Evolutionary conservation across 106 monocot genomes (phyloP).

Genomic region (Apostasia shenzhenica): DNA sequence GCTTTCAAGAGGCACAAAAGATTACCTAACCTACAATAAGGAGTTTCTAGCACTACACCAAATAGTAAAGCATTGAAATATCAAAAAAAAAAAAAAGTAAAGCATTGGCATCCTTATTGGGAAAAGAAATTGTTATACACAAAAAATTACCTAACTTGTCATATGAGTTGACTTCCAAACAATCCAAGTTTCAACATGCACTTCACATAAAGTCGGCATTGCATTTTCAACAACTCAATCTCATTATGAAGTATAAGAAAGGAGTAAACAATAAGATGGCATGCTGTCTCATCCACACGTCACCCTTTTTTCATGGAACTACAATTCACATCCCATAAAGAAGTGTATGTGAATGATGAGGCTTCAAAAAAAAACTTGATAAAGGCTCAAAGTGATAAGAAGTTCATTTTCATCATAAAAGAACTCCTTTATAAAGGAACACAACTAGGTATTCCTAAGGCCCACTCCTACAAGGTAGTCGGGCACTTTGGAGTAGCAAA

Average conservation of each 20-base stretch:
- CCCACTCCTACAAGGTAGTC: no score
- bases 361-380: no score
- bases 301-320: not conserved
- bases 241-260: conserved; percentile 17
- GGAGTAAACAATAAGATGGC: conserved; percentile 5
- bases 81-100: not conserved
- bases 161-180: not conserved
- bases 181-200: conserved; percentile 7
- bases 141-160: not conserved
- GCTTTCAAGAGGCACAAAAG: not conserved
- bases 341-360: not conserved
- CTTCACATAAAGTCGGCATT: conserved; percentile 9
- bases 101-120: not conserved
- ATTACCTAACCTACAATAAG: conserved; percentile 9
- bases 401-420: not conserved
- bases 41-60: conserved; percentile 8
- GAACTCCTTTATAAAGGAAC: not conserved
- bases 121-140: conserved; percentile 11
- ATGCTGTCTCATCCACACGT: not conserved
- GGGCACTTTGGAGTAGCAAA: no score
- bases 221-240: conserved; percentile 5
- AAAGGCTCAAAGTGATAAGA: not conserved
- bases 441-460: not conserved
- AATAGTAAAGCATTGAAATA: conserved; percentile 3
- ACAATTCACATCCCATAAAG: not conserved